Base-by-base conservation (phyloP, 495 filamentous ascomycete genomes). In the Aspergillus bertholletiae region DNA sequence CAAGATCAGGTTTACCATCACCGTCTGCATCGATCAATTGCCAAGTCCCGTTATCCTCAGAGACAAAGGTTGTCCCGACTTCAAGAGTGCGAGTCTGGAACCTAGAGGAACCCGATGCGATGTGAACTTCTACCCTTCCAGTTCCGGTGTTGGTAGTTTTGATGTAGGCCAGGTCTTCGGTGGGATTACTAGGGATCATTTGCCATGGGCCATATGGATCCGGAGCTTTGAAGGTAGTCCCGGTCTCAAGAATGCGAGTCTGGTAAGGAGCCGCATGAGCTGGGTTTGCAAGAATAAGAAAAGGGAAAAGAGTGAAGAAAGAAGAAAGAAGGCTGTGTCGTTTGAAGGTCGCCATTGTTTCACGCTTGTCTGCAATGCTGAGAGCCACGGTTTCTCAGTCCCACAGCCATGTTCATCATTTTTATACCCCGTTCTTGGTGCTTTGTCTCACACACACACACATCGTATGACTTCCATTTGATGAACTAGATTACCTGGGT, bases 131-230 rank as follows among this genome's bases (percentile, higher is more conserved):
- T 12, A 49, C 46, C 18, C 21, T 49, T 13, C 46, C 46, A 15
- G 46, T 49, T 13, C 46, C 46, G 5, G 46, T 49, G 46, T 49
- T 49, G 27, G 28, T 49, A 7, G 46, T 49, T 27, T 49, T 49
- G 46, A 49, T 49, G 18, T 49, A 49, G 28, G 46, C 28, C 2
- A 49, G 46, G 18, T 49, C 39, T 13, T 43, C 21, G 18, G 27
- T 32, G 8, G n/a, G 7, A 6, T 9, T 49, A 30, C 46, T 35
- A 2, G 46, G 46, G 11, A 49, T 32, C 46, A 49, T 49, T 17
- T 49, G 46, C 46, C 46, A 49, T 7, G 46, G 46, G 2, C 46
- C 46, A 22, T 22, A 49, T 5, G 46, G 46, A 24, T 49, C 46
- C 22, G 46, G 46, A 35, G 46, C 28, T 17, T 12, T 18, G 28